Base-by-base conservation (phyloP, 768 basidiomycete genomes). In the Dacryopinax spathularia region DNA sequence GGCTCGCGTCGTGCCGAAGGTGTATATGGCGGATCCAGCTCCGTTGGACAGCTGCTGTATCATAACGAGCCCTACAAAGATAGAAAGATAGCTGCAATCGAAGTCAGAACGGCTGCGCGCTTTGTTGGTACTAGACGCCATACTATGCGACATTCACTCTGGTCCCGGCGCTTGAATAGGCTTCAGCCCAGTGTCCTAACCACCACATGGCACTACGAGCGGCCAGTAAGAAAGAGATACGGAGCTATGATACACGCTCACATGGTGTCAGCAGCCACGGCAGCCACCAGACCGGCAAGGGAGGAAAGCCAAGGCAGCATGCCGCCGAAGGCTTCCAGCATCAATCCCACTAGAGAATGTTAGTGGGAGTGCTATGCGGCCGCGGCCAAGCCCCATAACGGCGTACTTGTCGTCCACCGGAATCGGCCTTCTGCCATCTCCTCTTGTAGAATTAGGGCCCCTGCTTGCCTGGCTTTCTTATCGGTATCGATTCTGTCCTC, bases 31-130 rank as follows among this genome's bases (percentile, higher is more conserved):
- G 7, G 39, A 6, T 15, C 39, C 39, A 18, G 39, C 25, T 0
- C 13, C 15, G 33, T 44, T 5, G 41, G 48, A 4, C 27, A 65
- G 13, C 22, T 61, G 22, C 29, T 65, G 7, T 13, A 35, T 1
- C 48, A 41, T 22, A 39, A 62, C 29, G 5, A 48, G 1, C 25
- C 64, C 9, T 43, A 48, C 15, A 59, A 62, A 62, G 61, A 56
- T 2, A 61, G 44, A 0, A 2, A 41, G 15, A 35, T 37, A 65
- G 64, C 35, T 65, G 15, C 44, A 62, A 62, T 62, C 13, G 18
- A 7, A 5, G 20, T 1, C 6, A 25, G n/a, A 20, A n/a, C n/a
- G n/a, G n/a, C n/a, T 60, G 15, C 59, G 0, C 13, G 15, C 5
- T 2, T 29, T 56, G 20, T 13, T 22, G 2, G 33, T 13, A 15